Evolutionary conservation across 495 filamentous ascomycete genomes (phyloP).

Genomic region (Penicillium longicatenatum): DNA sequence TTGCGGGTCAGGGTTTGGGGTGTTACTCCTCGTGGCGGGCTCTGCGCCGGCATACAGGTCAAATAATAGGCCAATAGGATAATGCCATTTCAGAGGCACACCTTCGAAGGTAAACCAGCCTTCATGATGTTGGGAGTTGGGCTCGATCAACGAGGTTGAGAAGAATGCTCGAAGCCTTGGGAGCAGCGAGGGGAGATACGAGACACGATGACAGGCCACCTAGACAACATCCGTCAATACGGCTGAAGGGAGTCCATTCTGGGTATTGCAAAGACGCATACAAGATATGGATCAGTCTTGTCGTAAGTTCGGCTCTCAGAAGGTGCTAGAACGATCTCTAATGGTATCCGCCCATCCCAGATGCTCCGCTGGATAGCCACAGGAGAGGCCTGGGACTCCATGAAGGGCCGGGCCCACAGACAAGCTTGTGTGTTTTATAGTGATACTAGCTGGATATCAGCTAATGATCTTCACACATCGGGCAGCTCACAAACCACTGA

Average conservation of each 20-base stretch:
- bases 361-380: slow-evolving; percentile 46
- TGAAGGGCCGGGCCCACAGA: slow-evolving; percentile 1
- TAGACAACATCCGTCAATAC: slow-evolving; percentile 23
- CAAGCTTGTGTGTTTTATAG: background rate
- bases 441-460: background rate
- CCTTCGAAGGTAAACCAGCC: slow-evolving; percentile 74
- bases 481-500: background rate
- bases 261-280: slow-evolving; percentile 21
- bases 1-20: slow-evolving; percentile 30
- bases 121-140: slow-evolving; percentile 54
- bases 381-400: slow-evolving; percentile 29
- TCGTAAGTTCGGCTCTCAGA: slow-evolving; percentile 57
- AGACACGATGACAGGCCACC: slow-evolving; percentile 55
- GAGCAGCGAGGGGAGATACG: slow-evolving; percentile 72
- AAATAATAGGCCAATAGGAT: slow-evolving; percentile 83
- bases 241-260: background rate
- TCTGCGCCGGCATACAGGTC: slow-evolving; percentile 79
- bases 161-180: slow-evolving; percentile 82
- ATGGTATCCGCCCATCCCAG: slow-evolving; percentile 54
- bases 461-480: background rate
- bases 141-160: slow-evolving; percentile 66
- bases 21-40: slow-evolving; percentile 45
- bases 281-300: slow-evolving; percentile 56
- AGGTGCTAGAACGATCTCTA: slow-evolving; percentile 53
- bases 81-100: slow-evolving; percentile 85